Percentiles rank a stretch among this genome's conserved stretches.
Evolutionary conservation across 2,329 filamentous ascomycete species (phyloP).

Genomic region (Scedosporium apiospermum): DNA sequence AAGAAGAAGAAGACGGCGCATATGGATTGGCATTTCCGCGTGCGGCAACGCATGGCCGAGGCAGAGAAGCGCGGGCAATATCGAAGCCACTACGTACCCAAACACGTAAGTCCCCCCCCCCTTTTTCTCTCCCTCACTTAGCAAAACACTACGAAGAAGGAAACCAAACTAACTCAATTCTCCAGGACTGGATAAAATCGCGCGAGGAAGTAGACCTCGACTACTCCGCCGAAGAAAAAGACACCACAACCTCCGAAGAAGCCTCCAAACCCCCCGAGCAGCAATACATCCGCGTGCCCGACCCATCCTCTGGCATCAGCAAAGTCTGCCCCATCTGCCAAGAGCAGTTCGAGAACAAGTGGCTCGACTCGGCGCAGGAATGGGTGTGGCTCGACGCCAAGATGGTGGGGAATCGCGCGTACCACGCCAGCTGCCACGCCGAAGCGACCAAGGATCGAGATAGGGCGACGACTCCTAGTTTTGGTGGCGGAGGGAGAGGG

Average conservation of each 20-base stretch:
- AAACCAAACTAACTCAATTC: too few relatives aligned
- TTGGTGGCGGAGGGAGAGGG: slow-evolving; percentile 61
- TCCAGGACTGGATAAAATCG: slow-evolving; percentile 75
- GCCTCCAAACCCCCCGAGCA: slow-evolving; percentile 43
- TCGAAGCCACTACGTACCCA: slow-evolving; percentile 90
- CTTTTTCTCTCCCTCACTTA: slow-evolving; percentile 18
- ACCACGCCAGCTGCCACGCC: slow-evolving; percentile 80
- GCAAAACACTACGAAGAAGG: slow-evolving; percentile 19
- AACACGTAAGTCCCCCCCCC: slow-evolving; percentile 55
- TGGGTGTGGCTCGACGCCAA: slow-evolving; percentile 94
- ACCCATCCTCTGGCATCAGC: slow-evolving; percentile 64
- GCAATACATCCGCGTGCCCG: slow-evolving; percentile 75
- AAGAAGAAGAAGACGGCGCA: slow-evolving; percentile 81
- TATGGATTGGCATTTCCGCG: slow-evolving; percentile 97
- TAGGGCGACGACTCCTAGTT: slow-evolving; percentile 23
- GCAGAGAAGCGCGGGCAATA: slow-evolving; percentile 79
- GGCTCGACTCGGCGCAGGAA: slow-evolving; percentile 87
- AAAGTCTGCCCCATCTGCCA: slow-evolving; percentile 88
- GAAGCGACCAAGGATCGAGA: slow-evolving; percentile 65
- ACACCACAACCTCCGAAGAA: slow-evolving; percentile 25
- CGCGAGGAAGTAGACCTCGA: slow-evolving; percentile 68
- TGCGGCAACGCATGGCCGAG: slow-evolving; percentile 81
- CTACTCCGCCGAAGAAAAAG: slow-evolving; percentile 26
- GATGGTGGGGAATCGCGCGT: slow-evolving; percentile 68
- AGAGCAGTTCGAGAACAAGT: slow-evolving; percentile 86